Conservation (phyloP, 2,329 filamentous ascomycete genomes). For the Penicillium italicum region DNA sequence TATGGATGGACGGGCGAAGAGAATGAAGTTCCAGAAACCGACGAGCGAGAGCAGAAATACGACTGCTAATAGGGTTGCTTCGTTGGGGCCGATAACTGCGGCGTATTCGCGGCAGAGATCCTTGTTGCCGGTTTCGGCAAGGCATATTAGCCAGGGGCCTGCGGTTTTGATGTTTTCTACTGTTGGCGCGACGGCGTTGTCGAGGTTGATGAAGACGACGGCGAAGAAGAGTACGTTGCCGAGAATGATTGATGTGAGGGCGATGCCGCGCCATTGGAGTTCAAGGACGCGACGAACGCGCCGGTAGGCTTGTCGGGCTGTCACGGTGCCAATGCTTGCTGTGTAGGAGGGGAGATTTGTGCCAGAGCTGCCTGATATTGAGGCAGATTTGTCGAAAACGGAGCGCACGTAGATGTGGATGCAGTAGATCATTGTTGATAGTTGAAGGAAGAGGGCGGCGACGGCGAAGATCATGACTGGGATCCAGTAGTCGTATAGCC, state of each 20-base stretch:
- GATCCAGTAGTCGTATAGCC: slow-evolving; percentile 83
- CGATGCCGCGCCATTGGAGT: slow-evolving; percentile 91
- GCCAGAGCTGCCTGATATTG: slow-evolving; percentile 58
- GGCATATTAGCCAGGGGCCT: slow-evolving; percentile 66
- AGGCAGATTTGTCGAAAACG: slow-evolving; percentile 66
- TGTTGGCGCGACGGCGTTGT: slow-evolving; percentile 62
- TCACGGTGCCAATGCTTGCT: slow-evolving; percentile 72
- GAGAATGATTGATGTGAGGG: slow-evolving; percentile 84
- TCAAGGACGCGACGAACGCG: slow-evolving; percentile 81
- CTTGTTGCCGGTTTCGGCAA: slow-evolving; percentile 62
- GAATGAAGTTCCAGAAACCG: slow-evolving; percentile 77
- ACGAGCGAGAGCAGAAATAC: slow-evolving; percentile 80
- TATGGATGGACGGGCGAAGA: slow-evolving; percentile 83
- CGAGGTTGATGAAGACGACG: slow-evolving; percentile 82
- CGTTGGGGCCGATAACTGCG: slow-evolving; percentile 62
- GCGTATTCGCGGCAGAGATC: slow-evolving; percentile 62
- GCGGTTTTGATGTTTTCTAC: slow-evolving; percentile 56
- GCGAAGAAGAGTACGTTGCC: slow-evolving; percentile 92
- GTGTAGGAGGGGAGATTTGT: slow-evolving; percentile 64
- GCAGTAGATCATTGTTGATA: slow-evolving; percentile 84
- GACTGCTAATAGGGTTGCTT: slow-evolving; percentile 75
- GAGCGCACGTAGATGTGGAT: slow-evolving; percentile 91
- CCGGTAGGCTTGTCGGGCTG: slow-evolving; percentile 81
- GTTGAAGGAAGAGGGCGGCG: slow-evolving; percentile 72
- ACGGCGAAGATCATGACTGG: slow-evolving; percentile 77